Conservation (phyloP, 2,329 filamentous ascomycete species). For the Scedosporium minutisporum region DNA sequence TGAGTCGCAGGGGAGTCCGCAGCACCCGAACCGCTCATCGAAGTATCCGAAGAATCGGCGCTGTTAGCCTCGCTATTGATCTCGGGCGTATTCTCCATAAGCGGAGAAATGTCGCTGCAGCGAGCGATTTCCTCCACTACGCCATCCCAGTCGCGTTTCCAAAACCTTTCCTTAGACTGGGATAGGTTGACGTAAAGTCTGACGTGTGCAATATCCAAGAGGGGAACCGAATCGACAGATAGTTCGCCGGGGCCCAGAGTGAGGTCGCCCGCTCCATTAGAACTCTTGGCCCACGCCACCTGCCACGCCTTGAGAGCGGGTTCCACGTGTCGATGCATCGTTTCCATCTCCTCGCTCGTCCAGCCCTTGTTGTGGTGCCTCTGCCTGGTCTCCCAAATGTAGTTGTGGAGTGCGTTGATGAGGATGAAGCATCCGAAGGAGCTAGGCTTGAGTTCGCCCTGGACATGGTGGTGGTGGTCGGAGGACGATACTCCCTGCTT, state of each 20-base stretch:
- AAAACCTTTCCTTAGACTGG: slow-evolving; percentile 84
- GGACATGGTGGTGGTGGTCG: slow-evolving; percentile 21
- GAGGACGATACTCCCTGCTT: slow-evolving; percentile 30
- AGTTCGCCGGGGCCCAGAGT: slow-evolving; percentile 37
- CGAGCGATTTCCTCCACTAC: slow-evolving; percentile 80
- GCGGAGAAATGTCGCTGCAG: slow-evolving; percentile 65
- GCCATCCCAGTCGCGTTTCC: slow-evolving; percentile 85
- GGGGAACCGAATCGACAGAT: slow-evolving; percentile 80
- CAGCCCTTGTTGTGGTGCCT: slow-evolving; percentile 79
- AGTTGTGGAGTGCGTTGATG: slow-evolving; percentile 93
- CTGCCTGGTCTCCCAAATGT: slow-evolving; percentile 95
- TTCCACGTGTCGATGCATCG: slow-evolving; percentile 92
- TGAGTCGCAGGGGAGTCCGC: slow-evolving; percentile 43
- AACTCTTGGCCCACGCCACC: slow-evolving; percentile 79
- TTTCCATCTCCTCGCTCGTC: slow-evolving; percentile 87
- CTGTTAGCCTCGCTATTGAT: slow-evolving; percentile 34
- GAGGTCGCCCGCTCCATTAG: slow-evolving; percentile 19
- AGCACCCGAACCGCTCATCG: slow-evolving; percentile 35
- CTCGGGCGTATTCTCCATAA: slow-evolving; percentile 53
- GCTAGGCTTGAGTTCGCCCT: slow-evolving; percentile 66
- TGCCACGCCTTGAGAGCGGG: slow-evolving; percentile 93
- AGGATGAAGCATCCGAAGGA: slow-evolving; percentile 86
- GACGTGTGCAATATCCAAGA: slow-evolving; percentile 86
- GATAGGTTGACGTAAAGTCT: slow-evolving; percentile 89
- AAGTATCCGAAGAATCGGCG: slow-evolving; percentile 37